Conservation (phyloP, 2,329 filamentous ascomycete genomes). For the Pseudogymnoascus destructans region DNA sequence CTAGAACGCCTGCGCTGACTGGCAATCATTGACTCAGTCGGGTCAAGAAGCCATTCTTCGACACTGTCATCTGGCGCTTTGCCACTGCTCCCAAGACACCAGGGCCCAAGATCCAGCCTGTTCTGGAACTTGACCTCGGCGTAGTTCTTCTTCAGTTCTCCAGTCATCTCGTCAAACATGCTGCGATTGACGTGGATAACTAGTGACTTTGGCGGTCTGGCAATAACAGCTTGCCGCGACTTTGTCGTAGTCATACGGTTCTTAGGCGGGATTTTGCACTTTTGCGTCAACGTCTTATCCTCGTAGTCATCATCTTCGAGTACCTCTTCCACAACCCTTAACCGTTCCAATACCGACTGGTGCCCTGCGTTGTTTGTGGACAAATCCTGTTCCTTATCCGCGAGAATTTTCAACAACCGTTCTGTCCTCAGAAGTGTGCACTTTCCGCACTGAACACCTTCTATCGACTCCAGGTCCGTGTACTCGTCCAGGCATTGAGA, state of each 20-base stretch:
- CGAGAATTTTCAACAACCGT: constrained; percentile 34
- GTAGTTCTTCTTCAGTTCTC: constrained; percentile 69
- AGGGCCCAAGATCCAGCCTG: constrained; percentile 63
- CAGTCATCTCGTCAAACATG: constrained; percentile 74
- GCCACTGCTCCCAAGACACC: constrained; percentile 57
- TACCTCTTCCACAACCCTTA: constrained; percentile 55
- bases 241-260: constrained; percentile 68
- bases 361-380: constrained; percentile 14
- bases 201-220: constrained; percentile 65
- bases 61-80: constrained; percentile 15
- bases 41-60: constrained; percentile 60
- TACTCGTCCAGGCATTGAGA: constrained; percentile 74
- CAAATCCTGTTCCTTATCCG: constrained; percentile 23
- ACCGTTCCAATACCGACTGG: constrained; percentile 34
- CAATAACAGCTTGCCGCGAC: constrained; percentile 77
- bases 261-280: constrained; percentile 53
- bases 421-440: constrained; percentile 62
- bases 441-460: constrained; percentile 81
- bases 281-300: constrained; percentile 48
- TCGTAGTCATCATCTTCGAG: constrained; percentile 71
- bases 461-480: constrained; percentile 71
- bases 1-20: constrained; percentile 37
- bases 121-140: constrained; percentile 66
- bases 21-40: constrained; percentile 60
- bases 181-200: constrained; percentile 86